These are phyloP conservation scores for Ceratobasidium theobromae DNA, from an alignment of 1,284 basidiomycete species.

Conservation along the genomic window DNA sequence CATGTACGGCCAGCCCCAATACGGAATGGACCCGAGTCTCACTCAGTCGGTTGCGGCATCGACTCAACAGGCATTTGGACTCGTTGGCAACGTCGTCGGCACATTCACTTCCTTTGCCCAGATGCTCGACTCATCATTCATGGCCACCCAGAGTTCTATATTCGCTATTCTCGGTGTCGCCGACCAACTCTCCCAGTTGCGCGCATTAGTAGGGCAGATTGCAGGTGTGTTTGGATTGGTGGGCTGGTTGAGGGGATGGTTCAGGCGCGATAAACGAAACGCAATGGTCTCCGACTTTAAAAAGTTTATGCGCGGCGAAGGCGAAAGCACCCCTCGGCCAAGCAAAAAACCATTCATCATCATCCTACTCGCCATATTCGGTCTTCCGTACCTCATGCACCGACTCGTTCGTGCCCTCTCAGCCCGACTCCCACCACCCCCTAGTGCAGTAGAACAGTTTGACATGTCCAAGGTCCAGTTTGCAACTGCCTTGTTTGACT, in stretches of 20 bases:
- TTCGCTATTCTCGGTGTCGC: constrained; percentile 99
- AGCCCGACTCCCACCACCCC: constrained; percentile 52
- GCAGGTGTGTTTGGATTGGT: constrained; percentile 89
- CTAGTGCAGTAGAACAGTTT: constrained; percentile 53
- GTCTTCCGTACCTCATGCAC: constrained; percentile 92
- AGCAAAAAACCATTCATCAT: constrained; percentile 90
- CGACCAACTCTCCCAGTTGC: constrained; percentile 90
- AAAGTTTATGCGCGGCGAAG: constrained; percentile 55
- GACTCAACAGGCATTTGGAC: constrained; percentile 89
- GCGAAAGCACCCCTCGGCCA: constrained; percentile 43
- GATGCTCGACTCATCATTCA: constrained; percentile 97
- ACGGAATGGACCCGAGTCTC: constrained; percentile 58
- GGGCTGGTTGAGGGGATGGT: constrained; percentile 69
- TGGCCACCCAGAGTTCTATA: constrained; percentile 98
- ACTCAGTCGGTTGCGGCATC: constrained; percentile 86
- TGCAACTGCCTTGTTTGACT: constrained; percentile 82
- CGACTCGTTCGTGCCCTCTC: constrained; percentile 82
- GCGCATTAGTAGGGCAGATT: constrained; percentile 92
- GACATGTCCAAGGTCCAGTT: constrained; percentile 81
- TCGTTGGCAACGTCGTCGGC: constrained; percentile 93
- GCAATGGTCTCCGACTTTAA: constrained; percentile 46
- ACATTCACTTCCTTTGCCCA: constrained; percentile 96
- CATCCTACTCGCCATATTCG: constrained; percentile 95
- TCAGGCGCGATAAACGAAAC: constrained; percentile 39
- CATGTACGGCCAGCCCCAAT: constrained; percentile 48